These are phyloP conservation scores for Pyronema domesticum DNA, from an alignment of 495 filamentous ascomycete genomes.

Conservation along the genomic window DNA sequence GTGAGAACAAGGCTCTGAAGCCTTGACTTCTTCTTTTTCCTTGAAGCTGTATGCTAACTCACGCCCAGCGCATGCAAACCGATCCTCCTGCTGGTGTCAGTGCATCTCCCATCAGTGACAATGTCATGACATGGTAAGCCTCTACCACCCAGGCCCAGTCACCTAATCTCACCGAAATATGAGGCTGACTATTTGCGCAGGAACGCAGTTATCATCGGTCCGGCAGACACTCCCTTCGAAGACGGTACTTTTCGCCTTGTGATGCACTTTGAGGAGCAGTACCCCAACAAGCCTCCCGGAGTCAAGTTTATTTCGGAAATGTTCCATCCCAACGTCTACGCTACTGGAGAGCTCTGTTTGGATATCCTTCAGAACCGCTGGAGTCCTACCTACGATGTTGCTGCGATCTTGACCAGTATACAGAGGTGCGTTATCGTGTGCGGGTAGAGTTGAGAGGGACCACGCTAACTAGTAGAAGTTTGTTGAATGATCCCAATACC, in stretches of 20 bases:
- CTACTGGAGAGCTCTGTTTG: constrained; percentile 86
- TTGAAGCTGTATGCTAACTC: background rate
- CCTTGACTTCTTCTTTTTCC: background rate
- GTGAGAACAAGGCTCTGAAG: constrained; percentile 31
- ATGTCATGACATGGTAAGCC: constrained; percentile 95
- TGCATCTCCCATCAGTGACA: constrained; percentile 89
- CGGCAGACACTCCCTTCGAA: constrained; percentile 93
- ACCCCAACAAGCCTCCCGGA: constrained; percentile 91
- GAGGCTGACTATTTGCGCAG: constrained; percentile 30
- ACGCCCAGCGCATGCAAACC: constrained; percentile 83
- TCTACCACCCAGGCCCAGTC: constrained; percentile 1
- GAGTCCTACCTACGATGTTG: constrained; percentile 98
- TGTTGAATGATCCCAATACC: constrained; percentile 97
- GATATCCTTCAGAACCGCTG: constrained; percentile 96
- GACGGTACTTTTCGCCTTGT: constrained; percentile 94
- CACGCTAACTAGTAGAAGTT: constrained; percentile 33
- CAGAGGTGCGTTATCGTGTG: constrained; percentile 51
- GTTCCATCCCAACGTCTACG: constrained; percentile 98
- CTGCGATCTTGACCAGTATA: constrained; percentile 89
- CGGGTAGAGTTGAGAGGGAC: background rate
- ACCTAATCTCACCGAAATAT: background rate
- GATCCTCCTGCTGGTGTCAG: constrained; percentile 95
- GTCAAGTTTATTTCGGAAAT: constrained; percentile 98
- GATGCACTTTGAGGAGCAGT: constrained; percentile 98
- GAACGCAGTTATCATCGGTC: constrained; percentile 98